Base-by-base conservation (phyloP, 192 early-diverging fungal species). In the Coemansia erecta region DNA sequence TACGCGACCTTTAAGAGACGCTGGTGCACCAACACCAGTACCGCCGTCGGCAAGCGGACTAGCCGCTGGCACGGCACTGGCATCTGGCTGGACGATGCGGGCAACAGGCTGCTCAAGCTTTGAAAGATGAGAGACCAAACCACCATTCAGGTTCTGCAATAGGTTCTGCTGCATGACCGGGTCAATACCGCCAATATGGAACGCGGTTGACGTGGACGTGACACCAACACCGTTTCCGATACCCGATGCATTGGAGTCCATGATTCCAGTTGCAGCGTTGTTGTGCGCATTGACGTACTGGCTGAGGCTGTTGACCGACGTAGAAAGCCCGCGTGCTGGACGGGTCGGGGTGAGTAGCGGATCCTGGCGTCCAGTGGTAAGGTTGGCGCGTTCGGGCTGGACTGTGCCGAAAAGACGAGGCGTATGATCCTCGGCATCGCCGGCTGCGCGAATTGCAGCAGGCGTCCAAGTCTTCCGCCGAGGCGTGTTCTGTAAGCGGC, bases 191-290 rank as follows among this genome's bases (percentile, higher is more conserved):
- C 58, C 57, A 42, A 64, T 33, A 22, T 72, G 64, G 62, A 80
- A 73, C 24, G 77, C 70, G 0, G 71, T 80, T 1, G 77, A 80
- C 11, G 70, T 80, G 0, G 77, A 80, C 4, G 71, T 80, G 17
- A 66, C 63, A 8, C 64, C 66, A 39, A 53, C 33, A 0, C 63
- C 73, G 47, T 60, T 70, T 2, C 50, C 66, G 12, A 80, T 73
- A 1, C 77, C 77, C 3, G 77, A 80, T 5, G 77, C 77, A 54
- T 73, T 80, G 1, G 77, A 80, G 63, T 80, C 77, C 54, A 78
- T 72, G 49, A 64, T 57, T 2, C 42, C 50, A 10, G 54, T 41
- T 24, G 52, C 58, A 22, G 39, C 60, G 28, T 53, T 22, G 15
- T 45, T 56, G 4, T 56, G 60, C 24, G 13, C 7, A 11, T 35